These are phyloP conservation scores for Pichia sp. DNA, from an alignment of 1,139 yeast genomes.

Conservation along the genomic window DNA sequence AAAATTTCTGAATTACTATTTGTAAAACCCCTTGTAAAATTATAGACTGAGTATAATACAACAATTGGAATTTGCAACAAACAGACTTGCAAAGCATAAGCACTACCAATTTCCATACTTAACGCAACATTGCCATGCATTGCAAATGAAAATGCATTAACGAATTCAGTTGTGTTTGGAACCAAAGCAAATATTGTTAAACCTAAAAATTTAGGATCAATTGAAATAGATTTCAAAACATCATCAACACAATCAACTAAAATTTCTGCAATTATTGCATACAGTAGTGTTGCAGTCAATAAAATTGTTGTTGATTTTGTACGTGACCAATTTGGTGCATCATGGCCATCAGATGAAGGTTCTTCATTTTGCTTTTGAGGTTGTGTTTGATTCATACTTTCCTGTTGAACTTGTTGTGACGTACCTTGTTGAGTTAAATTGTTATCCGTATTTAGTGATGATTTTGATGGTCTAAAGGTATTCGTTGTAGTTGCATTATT, in stretches of 20 bases:
- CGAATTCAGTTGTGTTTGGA: constrained; percentile 93
- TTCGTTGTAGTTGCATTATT: neutral
- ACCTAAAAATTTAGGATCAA: constrained; percentile 86
- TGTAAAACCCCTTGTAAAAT: constrained; percentile 12
- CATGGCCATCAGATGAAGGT: constrained; percentile 60
- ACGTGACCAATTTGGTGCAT: constrained; percentile 96
- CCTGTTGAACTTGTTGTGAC: neutral
- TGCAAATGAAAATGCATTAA: constrained; percentile 96
- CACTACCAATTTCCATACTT: constrained; percentile 96
- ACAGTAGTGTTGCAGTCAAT: constrained; percentile 74
- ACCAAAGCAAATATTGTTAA: constrained; percentile 91
- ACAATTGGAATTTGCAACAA: constrained; percentile 88
- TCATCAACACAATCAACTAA: constrained; percentile 91
- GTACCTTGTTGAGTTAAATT: neutral
- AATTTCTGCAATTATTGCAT: constrained; percentile 92
- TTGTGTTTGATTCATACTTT: neutral
- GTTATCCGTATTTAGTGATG: neutral
- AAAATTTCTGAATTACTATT: constrained; percentile 1
- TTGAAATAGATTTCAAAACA: constrained; percentile 68
- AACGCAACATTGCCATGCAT: constrained; percentile 92
- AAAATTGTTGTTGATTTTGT: constrained; percentile 79
- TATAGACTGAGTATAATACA: constrained; percentile 65
- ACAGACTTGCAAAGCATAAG: constrained; percentile 96
- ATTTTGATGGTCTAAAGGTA: constrained; percentile 2
- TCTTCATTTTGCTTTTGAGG: constrained; percentile 4